Base-by-base conservation (phyloP, 2,329 filamentous ascomycete genomes). In the Colletotrichum sp. region DNA sequence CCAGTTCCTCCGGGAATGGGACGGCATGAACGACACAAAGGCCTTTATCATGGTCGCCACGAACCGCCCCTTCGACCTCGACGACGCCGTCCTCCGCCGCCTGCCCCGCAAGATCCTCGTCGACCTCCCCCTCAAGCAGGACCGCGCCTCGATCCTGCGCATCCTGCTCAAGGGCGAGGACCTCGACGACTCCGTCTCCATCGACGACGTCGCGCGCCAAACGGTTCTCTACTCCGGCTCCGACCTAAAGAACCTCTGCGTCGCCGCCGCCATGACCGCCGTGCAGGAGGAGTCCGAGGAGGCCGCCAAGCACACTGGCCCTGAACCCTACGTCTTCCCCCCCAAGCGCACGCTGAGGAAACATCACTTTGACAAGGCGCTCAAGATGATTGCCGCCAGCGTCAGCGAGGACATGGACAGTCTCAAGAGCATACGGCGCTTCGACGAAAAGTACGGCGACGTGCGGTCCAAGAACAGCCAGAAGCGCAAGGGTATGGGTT, bases 11-110 rank as follows among this genome's bases (percentile, higher is more conserved):
- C 94, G 96, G 70, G 96, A 99, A 83, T 99, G 96, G 97, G 97
- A 99, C 80, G 97, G 97, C 13, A 93, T 99, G 88, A 88, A 88
- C 70, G 94, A 94, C 79, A 91, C 93, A 63, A 94, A 94, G 21
- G 95, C 96, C 4, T 99, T 99, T 83, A 96, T 99, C 84, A 98
- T 99, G 96, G 96, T 99, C 0, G 96, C 97, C 32, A 99, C 96
- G 10, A 99, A 99, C 84, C 90, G 96, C 12, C 97, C 97, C 0
- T 98, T 98, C 81, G 97, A 99, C 81, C 91, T 99, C 1, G 97
- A 99, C 80, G 95, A 97, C 80, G 95, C 95, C 12, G 94, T 97
- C 12, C 89, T 97, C 61, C 90, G 95, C n/a, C 90, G 94, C 15
- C 86, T 96, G 26, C 94, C 94, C 3, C 88, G 94, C 70, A 91